These are phyloP conservation scores for Flaveria trinervia DNA, from an alignment of 129 eudicot species.

Conservation along the genomic window DNA sequence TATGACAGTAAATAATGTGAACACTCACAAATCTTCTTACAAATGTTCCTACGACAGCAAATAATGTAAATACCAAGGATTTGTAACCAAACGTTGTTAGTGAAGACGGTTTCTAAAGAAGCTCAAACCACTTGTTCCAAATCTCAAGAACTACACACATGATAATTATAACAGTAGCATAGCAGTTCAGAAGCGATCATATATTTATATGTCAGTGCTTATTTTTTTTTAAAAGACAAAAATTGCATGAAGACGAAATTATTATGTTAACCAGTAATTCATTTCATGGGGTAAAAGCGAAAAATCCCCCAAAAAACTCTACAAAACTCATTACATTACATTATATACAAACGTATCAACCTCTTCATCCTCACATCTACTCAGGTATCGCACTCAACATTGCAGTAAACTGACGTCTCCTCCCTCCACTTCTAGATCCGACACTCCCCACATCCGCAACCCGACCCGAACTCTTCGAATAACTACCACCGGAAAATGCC, in stretches of 20 bases:
- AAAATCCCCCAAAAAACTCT: constrained; percentile 27
- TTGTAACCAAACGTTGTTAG: too few relatives aligned
- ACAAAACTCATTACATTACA: constrained; percentile 17
- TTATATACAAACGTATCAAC: constrained; percentile 24
- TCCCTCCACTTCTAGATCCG: constrained; percentile 33
- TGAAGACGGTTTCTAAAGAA: too few relatives aligned
- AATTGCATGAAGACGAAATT: constrained; percentile 8
- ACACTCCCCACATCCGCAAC: constrained; percentile 42
- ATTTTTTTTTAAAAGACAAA: background rate
- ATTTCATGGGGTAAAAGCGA: constrained; percentile 30
- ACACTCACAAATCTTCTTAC: too few relatives aligned
- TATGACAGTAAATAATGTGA: too few relatives aligned
- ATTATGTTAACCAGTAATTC: background rate
- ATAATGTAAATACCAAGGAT: too few relatives aligned
- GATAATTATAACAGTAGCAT: too few relatives aligned
- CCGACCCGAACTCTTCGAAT: constrained; percentile 36
- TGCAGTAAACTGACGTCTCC: constrained; percentile 45
- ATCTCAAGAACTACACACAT: too few relatives aligned
- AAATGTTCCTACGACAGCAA: too few relatives aligned
- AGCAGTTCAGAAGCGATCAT: too few relatives aligned
- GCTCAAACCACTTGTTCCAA: too few relatives aligned
- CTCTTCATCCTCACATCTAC: constrained; percentile 27
- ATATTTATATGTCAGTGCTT: too few relatives aligned
- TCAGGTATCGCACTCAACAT: constrained; percentile 75
- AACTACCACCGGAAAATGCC: constrained; percentile 16